Percentiles rank a stretch among this genome's conserved stretches.
Conservation (phyloP, 2,329 filamentous ascomycete genomes). For the Pseudophaeomoniella oleicola region DNA sequence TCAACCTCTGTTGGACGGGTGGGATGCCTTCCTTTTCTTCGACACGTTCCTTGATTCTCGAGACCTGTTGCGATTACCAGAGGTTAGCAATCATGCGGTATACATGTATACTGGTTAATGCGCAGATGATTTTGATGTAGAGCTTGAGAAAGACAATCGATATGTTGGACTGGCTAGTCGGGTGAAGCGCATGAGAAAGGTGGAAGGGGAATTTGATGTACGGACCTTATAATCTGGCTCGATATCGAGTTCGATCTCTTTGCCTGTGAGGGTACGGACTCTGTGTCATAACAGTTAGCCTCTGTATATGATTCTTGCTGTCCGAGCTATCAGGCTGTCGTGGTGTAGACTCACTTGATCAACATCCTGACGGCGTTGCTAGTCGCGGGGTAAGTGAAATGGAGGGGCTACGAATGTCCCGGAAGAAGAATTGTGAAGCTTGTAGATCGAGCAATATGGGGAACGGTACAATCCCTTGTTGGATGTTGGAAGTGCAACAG, state of each 20-base stretch:
- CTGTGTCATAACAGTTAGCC: conserved; percentile 30
- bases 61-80: conserved; percentile 55
- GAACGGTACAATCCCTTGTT: too few relatives aligned
- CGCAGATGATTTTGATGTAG: too few relatives aligned
- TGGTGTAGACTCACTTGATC: conserved; percentile 38
- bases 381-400: too few relatives aligned
- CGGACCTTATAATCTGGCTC: conserved; percentile 79
- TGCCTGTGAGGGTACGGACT: conserved; percentile 93
- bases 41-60: conserved; percentile 95
- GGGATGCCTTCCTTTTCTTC: conserved; percentile 99
- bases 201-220: too few relatives aligned
- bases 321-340: too few relatives aligned
- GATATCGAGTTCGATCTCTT: conserved; percentile 97
- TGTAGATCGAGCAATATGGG: too few relatives aligned
- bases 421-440: too few relatives aligned
- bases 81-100: too few relatives aligned
- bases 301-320: conserved; percentile 1
- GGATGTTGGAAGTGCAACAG: too few relatives aligned
- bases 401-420: too few relatives aligned
- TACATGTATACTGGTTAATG: too few relatives aligned
- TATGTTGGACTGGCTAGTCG: neutral
- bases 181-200: neutral
- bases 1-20: conserved; percentile 88
- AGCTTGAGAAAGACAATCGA: neutral
- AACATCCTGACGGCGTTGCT: conserved; percentile 28